Evolutionary conservation across 306 rosid species (phyloP), one percentile per base, ranked within the genome.

Genomic region (Sechiopsis laciniata): DNA sequence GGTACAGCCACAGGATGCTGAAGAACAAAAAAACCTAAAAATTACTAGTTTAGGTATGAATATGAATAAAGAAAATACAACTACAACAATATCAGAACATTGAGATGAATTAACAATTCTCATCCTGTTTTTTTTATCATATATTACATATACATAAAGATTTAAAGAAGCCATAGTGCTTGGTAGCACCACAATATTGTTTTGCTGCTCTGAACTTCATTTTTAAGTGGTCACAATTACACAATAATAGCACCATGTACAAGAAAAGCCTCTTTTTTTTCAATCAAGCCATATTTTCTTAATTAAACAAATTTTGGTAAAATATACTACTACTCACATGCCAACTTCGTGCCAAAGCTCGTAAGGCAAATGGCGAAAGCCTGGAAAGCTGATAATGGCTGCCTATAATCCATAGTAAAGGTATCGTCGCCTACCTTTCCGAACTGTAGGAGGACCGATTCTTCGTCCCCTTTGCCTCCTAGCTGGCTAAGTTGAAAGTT

Each of bases 281-380:
- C 60, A 15, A 58, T 24, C 51, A 48, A 74, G 14, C 42, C 80
- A 78, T 64, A 14, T 69, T 77, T 71, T 64, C 69, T 75, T 71
- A 81, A 80, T 80, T 77, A 78, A 60, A 86, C 77, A 81, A 74
- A 70, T 42, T 42, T 42, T 69, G 58, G 73, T 15, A 46, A 58
- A 14, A 73, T 50, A 58, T 54, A 71, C 62, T 74, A 71, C 72
- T 84, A 95, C 88, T 95, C 99, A 76, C 99, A 95, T 1, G 97
- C 99, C 76, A 95, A 85, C 88, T 95, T 95, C 19, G 96, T 89
- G 83, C 97, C 99, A 71, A 95, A 95, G 91, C 97, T 95, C 26
- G 97, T 83, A 29, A 95, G 88, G 92, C 96, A 95, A 78, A 95
- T 95, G 73, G 99, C 97, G 56, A 95, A 95, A 0, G 99, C 99